phyloP scores from a whole-genome alignment of 2,329 filamentous ascomycete genomes.

The Botryotinia globosa region DNA sequence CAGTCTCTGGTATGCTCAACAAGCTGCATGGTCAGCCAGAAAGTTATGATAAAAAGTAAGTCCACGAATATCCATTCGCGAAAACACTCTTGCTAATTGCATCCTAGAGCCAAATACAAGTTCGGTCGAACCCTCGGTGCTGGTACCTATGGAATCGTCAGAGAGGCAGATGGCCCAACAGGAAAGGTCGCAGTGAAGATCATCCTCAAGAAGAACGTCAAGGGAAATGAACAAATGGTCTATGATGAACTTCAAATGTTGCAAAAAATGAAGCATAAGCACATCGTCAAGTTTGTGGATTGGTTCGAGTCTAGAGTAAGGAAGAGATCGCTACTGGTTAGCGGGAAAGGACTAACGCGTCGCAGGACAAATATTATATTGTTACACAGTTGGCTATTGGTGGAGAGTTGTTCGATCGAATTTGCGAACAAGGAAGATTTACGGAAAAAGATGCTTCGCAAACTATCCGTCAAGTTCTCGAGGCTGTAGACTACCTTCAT shows the following conservation, averaged over 20 bases:
- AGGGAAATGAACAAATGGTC: constrained; percentile 97
- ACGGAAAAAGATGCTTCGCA: constrained; percentile 92
- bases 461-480: constrained; percentile 90
- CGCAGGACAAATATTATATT: constrained; percentile 98
- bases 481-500: constrained; percentile 92
- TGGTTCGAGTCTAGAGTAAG: constrained; percentile 97
- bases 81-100: constrained; percentile 24
- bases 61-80: constrained; percentile 19
- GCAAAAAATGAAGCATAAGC: constrained; percentile 83
- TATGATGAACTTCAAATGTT: constrained; percentile 96
- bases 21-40: constrained; percentile 95
- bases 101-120: constrained; percentile 72
- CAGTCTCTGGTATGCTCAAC: constrained; percentile 88
- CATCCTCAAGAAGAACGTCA: constrained; percentile 98
- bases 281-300: constrained; percentile 96
- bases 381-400: constrained; percentile 94
- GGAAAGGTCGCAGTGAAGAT: constrained; percentile 97
- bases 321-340: not conserved
- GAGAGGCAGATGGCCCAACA: constrained; percentile 81
- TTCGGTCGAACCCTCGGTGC: constrained; percentile 94
- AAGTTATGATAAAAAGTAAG: constrained; percentile 97
- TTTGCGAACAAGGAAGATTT: constrained; percentile 96
- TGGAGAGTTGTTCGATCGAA: constrained; percentile 95
- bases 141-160: constrained; percentile 96
- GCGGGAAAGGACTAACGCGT: constrained; percentile 14